Evolutionary conservation across 2,329 filamentous ascomycete species (phyloP), one percentile per base, ranked within the genome.

Genomic region (Claviceps africana): DNA sequence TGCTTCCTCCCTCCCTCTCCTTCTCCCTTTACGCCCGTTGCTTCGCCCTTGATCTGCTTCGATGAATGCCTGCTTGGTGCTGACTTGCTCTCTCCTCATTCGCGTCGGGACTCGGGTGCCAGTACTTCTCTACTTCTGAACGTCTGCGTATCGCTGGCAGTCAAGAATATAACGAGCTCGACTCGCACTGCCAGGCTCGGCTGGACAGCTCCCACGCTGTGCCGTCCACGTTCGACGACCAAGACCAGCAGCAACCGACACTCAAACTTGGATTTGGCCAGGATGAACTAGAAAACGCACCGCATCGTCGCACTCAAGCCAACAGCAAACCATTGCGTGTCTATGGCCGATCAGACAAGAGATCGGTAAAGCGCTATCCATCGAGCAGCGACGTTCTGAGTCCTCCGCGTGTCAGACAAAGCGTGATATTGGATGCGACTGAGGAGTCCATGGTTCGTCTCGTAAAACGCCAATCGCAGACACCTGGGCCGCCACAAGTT

Each of bases 61-160:
- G 31, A n/a, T n/a, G n/a, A 51, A 35, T 44, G 17, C 50, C 39
- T 50, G 22, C 19, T 35, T 15, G 15, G 22, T 40, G 25, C 49
- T 54, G 33, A 51, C 40, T 17, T 6, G 30, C 5, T 21, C 42
- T 39, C 10, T 30, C 42, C 22, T 37, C 19, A 3, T 11, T 17
- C 7, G 21, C 13, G 33, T 28, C n/a, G 30, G 51, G 50, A 42
- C 35, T 21, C 39, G 19, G 4, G 39, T 21, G 39, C 7, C 64
- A 88, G 79, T 87, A 85, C 69, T 87, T 88, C 69, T 86, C 83
- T 33, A 82, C 79, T 8, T 73, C 85, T 56, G 85, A 88, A 67
- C 78, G 83, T 53, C 73, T 86, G 54, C 79, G 80, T 59, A 80
- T 88, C 63, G 77, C 77, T 49, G 79, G 81, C 59, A 58, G 59